Percentiles rank a stretch among this genome's conserved stretches.
These are phyloP conservation scores for Sordariomycetes sp. DNA, from an alignment of 2,329 filamentous ascomycete genomes.

Conservation along the genomic window DNA sequence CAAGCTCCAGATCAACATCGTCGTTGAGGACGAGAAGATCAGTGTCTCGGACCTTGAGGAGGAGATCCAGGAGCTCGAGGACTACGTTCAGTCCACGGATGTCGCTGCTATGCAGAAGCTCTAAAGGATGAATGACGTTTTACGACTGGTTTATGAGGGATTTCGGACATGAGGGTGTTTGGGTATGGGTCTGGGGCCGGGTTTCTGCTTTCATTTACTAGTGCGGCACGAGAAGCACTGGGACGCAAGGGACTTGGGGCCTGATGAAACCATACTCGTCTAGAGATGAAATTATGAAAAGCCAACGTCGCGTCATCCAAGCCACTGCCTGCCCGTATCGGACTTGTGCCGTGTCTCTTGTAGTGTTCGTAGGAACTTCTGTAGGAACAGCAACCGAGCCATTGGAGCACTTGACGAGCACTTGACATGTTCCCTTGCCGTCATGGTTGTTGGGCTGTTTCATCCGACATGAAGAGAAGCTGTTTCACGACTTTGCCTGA, in stretches of 20 bases:
- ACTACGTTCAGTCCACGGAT: conserved; percentile 93
- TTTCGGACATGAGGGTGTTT: neutral
- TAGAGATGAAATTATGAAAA: conserved; percentile 5
- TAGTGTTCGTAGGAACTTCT: too few relatives aligned
- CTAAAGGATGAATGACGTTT: conserved; percentile 36
- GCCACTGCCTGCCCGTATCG: neutral
- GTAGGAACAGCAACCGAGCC: too few relatives aligned
- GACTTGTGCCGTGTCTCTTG: neutral
- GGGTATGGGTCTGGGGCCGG: conserved; percentile 4
- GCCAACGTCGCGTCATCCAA: conserved; percentile 1
- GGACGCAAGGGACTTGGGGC: neutral
- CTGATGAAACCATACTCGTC: neutral
- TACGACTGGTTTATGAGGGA: conserved; percentile 4
- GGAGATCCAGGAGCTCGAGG: conserved; percentile 73
- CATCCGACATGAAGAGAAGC: too few relatives aligned
- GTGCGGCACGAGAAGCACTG: neutral
- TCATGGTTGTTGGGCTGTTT: too few relatives aligned
- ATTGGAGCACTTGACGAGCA: too few relatives aligned
- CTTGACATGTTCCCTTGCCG: too few relatives aligned
- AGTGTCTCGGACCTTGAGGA: conserved; percentile 79
- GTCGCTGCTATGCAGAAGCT: conserved; percentile 87
- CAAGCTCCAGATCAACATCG: conserved; percentile 98
- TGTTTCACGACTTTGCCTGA: too few relatives aligned
- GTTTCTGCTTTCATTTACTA: neutral
- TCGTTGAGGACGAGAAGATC: conserved; percentile 69